Percentiles rank a stretch among this genome's conserved stretches.
Evolutionary conservation across 2,329 filamentous ascomycete species (phyloP).

Genomic region (Aspergillus sp.): DNA sequence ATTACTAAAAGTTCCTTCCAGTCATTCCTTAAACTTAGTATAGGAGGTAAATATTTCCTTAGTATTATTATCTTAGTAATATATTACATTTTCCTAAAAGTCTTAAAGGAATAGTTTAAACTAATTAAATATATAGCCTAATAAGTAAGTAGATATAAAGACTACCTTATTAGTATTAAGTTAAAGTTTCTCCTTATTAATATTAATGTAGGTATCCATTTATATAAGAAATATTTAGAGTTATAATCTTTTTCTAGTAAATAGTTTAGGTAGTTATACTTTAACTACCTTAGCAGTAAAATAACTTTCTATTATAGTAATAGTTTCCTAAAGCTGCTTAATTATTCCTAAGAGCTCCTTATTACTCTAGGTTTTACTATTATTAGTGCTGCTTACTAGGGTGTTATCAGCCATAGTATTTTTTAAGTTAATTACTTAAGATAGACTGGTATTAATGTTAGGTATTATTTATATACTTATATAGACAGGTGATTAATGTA

Average conservation of each 20-base stretch:
- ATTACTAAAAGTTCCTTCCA: constrained; percentile 5
- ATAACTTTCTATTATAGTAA: not conserved
- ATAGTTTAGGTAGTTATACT: not conserved
- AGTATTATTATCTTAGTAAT: not conserved
- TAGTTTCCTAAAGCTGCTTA: not conserved
- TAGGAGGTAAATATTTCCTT: not conserved
- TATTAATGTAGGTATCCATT: not conserved
- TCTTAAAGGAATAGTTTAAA: not conserved
- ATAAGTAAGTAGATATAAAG: not conserved
- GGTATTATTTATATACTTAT: no score
- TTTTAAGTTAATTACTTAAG: no score
- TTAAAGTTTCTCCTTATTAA: not conserved
- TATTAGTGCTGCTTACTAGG: no score
- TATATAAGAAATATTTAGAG: not conserved
- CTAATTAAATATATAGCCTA: not conserved
- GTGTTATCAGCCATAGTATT: no score
- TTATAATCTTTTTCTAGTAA: not conserved
- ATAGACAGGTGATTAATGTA: no score
- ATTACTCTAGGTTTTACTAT: no score
- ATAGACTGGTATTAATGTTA: no score
- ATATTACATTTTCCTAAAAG: not conserved
- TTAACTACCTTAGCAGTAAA: not conserved
- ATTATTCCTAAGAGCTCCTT: not conserved
- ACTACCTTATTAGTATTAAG: not conserved
- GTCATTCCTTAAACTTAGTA: not conserved